A percentile compares a stretch with the other conserved stretches of the same genome.
These are phyloP conservation scores for Apiotrichum akiyoshidainum DNA, from an alignment of 1,284 basidiomycete genomes.

Conservation along the genomic window DNA sequence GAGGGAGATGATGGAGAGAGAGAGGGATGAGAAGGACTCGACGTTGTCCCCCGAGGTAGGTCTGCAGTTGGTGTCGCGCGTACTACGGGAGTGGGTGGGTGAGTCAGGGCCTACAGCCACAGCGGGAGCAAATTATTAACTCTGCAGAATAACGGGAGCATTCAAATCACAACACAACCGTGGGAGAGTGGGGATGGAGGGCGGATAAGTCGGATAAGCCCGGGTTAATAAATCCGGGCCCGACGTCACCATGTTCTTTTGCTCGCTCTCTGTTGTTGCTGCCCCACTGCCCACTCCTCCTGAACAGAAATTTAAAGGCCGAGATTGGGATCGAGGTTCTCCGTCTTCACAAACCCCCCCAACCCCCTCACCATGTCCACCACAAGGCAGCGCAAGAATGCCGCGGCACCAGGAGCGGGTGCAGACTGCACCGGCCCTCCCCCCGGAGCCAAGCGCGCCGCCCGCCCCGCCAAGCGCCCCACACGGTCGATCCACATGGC, in stretches of 20 bases:
- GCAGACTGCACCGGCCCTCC: not conserved
- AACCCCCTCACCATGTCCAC: conserved; percentile 6
- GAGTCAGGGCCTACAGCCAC: too few species aligned
- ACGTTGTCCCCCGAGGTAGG: too few species aligned
- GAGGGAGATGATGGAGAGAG: not conserved
- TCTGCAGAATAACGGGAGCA: not conserved
- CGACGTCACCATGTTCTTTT: not conserved
- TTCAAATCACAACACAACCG: not conserved
- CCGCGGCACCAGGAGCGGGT: not conserved
- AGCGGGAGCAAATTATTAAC: not conserved
- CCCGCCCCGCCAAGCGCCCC: conserved; percentile 12
- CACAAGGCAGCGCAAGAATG: conserved; percentile 13
- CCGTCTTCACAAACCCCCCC: not conserved
- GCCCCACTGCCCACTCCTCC: too few species aligned
- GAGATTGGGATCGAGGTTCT: not conserved
- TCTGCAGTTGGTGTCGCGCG: not conserved
- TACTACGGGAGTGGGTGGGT: not conserved
- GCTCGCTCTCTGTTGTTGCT: not conserved
- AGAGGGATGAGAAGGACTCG: not conserved
- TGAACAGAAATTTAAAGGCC: not conserved
- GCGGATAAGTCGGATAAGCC: not conserved
- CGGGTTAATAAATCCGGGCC: not conserved
- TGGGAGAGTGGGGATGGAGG: not conserved
- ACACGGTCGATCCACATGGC: conserved; percentile 36
- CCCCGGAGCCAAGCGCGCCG: conserved; percentile 10